A percentile compares a stretch with the other conserved stretches of the same genome.
phyloP scores from a whole-genome alignment of 202 grass and related monocot genomes.

The Eragrostis tef region DNA sequence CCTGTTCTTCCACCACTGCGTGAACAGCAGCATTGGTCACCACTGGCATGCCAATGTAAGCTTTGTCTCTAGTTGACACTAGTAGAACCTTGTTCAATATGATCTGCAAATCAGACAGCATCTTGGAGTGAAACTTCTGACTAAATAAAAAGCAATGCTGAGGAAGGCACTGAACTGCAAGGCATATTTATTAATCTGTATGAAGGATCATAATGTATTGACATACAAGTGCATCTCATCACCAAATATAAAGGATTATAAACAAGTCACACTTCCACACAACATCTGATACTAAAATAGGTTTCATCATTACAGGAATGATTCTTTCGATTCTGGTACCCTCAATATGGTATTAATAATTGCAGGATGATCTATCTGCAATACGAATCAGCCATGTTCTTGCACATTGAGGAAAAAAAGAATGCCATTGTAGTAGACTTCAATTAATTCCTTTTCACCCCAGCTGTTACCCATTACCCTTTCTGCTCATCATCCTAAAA shows the following conservation, averaged over 20 bases:
- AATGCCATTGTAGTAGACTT: neutral
- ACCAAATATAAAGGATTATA: constrained; percentile 13
- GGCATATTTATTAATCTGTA: neutral
- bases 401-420: neutral
- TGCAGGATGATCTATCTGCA: neutral
- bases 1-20: constrained; percentile 92
- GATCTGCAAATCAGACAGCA: constrained; percentile 59
- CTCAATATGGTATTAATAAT: constrained; percentile 4
- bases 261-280: constrained; percentile 3
- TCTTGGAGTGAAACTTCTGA: constrained; percentile 31
- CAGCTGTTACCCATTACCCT: neutral
- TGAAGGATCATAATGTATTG: constrained; percentile 2
- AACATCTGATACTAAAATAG: neutral
- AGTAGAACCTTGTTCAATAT: constrained; percentile 94
- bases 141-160: constrained; percentile 13
- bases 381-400: neutral
- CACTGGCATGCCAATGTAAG: constrained; percentile 88
- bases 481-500: constrained; percentile 9
- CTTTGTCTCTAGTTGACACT: constrained; percentile 86
- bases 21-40: constrained; percentile 96
- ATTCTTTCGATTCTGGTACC: constrained; percentile 1
- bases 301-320: neutral
- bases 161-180: neutral
- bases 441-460: neutral
- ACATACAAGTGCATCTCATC: neutral